Evolutionary conservation across 2,329 filamentous ascomycete genomes (phyloP).

Genomic region (Sporothrix humicola): DNA sequence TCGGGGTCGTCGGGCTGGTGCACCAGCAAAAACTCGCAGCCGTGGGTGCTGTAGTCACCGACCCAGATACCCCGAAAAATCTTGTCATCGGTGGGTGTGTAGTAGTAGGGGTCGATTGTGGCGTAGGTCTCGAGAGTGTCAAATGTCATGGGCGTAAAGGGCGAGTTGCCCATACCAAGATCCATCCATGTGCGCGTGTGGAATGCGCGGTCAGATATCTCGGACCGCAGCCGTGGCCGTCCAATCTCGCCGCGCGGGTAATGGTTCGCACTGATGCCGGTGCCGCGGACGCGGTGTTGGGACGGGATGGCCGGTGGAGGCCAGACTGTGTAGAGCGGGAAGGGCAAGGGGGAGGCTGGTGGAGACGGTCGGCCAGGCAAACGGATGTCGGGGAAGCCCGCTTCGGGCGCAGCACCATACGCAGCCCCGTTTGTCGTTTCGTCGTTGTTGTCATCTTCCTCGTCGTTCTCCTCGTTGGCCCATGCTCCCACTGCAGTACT

Average conservation of each 20-base stretch:
- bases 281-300: conserved; percentile 55
- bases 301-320: conserved; percentile 75
- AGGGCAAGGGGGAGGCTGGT: conserved; percentile 38
- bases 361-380: not conserved
- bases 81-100: conserved; percentile 78
- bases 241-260: conserved; percentile 41
- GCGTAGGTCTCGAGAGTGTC: conserved; percentile 67
- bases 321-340: conserved; percentile 68
- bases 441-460: not conserved
- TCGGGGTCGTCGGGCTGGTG: conserved; percentile 66
- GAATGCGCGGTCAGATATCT: conserved; percentile 74
- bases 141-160: not conserved
- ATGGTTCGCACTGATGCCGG: conserved; percentile 40
- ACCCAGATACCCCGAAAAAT: conserved; percentile 92
- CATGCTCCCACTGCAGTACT: not conserved
- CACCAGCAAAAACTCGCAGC: conserved; percentile 85
- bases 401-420: too few relatives aligned
- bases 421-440: not conserved
- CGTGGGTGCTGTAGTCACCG: conserved; percentile 86
- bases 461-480: not conserved
- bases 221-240: conserved; percentile 55
- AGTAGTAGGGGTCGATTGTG: conserved; percentile 75
- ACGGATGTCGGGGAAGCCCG: too few relatives aligned
- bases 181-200: conserved; percentile 76
- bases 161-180: conserved; percentile 42